Conservation (phyloP, 2,329 filamentous ascomycete species). For the Beauveria sp. region DNA sequence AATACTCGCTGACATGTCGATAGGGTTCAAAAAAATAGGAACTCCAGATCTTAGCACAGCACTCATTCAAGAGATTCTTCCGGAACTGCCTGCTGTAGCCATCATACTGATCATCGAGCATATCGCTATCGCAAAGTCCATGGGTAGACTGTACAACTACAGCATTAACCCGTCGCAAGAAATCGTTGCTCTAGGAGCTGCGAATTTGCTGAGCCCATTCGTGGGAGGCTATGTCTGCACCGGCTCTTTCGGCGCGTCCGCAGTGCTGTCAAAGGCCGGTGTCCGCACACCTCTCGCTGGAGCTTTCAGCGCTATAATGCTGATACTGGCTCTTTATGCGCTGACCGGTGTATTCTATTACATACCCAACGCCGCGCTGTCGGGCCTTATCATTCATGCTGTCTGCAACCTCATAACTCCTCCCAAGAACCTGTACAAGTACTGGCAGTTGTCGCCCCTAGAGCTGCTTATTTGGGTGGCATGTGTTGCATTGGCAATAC, state of each 20-base stretch:
- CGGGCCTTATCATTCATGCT: constrained; percentile 76
- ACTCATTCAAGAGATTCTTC: constrained; percentile 50
- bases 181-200: constrained; percentile 68
- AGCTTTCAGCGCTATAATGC: constrained; percentile 67
- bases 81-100: constrained; percentile 61
- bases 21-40: constrained; percentile 56
- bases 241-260: constrained; percentile 55
- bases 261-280: constrained; percentile 78
- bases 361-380: constrained; percentile 63
- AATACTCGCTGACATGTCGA: constrained; percentile 12
- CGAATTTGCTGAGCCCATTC: constrained; percentile 69
- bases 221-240: constrained; percentile 47
- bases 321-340: constrained; percentile 71
- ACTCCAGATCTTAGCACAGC: constrained; percentile 48
- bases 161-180: constrained; percentile 73
- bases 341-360: constrained; percentile 74
- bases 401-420: constrained; percentile 70
- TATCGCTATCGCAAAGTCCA: constrained; percentile 77
- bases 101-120: constrained; percentile 78
- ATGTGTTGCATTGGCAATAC: constrained; percentile 54
- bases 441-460: constrained; percentile 68
- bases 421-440: constrained; percentile 66
- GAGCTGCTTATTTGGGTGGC: constrained; percentile 70
- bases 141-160: constrained; percentile 73
- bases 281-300: constrained; percentile 73